phyloP scores from a whole-genome alignment of 2,329 filamentous ascomycete genomes.

The Tolypocladium tundrense region DNA sequence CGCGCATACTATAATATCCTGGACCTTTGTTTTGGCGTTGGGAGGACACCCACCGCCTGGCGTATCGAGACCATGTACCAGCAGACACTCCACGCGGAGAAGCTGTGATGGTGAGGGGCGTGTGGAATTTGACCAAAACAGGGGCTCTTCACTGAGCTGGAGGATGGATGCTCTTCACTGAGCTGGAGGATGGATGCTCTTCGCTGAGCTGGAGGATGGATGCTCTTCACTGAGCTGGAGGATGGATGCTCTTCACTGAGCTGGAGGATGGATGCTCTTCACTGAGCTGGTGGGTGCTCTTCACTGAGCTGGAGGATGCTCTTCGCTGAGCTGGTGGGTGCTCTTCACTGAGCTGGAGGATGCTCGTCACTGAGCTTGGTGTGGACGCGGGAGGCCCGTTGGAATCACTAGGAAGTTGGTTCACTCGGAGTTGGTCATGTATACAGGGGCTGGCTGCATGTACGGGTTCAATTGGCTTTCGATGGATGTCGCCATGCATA shows the following conservation, averaged over 20 bases:
- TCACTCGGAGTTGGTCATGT: background rate
- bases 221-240: too few relatives aligned
- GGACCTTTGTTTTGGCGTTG: background rate
- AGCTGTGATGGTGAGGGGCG: background rate
- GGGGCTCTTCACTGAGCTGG: background rate
- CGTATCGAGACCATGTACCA: background rate
- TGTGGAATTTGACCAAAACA: background rate
- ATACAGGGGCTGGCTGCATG: background rate
- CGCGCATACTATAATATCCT: background rate
- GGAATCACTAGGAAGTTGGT: background rate
- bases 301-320: background rate
- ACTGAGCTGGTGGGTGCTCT: too few relatives aligned
- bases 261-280: too few relatives aligned
- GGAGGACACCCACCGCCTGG: background rate
- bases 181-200: too few relatives aligned
- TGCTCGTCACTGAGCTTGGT: background rate
- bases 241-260: too few relatives aligned
- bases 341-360: too few relatives aligned
- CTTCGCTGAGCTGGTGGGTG: background rate
- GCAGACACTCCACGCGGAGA: background rate
- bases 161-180: too few relatives aligned
- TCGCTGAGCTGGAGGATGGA: too few relatives aligned
- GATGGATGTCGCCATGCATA: background rate
- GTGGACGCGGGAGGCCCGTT: background rate
- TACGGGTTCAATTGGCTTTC: background rate